A percentile compares a stretch with the other conserved stretches of the same genome.
phyloP scores from a whole-genome alignment of 805 yeast species.

The Ogataea degrootiae region DNA sequence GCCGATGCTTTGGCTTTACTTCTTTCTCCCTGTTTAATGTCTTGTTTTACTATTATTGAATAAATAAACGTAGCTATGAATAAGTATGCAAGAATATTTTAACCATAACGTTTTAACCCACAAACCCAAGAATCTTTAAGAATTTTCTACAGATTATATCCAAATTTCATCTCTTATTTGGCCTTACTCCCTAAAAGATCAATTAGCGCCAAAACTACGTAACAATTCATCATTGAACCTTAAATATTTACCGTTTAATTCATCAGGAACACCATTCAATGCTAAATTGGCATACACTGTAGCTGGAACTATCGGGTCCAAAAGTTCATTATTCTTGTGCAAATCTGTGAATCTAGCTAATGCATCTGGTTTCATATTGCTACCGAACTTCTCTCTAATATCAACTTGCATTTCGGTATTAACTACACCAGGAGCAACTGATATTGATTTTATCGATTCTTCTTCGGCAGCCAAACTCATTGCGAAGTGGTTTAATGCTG shows the following conservation, averaged over 20 bases:
- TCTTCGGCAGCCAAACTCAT: slow-evolving; percentile 66
- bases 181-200: not conserved
- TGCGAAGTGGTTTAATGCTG: slow-evolving; percentile 80
- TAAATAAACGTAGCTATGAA: too few relatives aligned
- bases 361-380: slow-evolving; percentile 56
- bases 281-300: slow-evolving; percentile 63
- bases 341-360: slow-evolving; percentile 61
- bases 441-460: slow-evolving; percentile 47
- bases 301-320: slow-evolving; percentile 72
- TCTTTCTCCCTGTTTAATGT: too few relatives aligned
- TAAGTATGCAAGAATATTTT: too few relatives aligned
- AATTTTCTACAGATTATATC: too few relatives aligned
- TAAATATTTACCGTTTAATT: slow-evolving; percentile 62
- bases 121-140: too few relatives aligned
- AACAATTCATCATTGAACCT: slow-evolving; percentile 49
- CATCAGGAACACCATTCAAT: slow-evolving; percentile 48
- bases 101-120: too few relatives aligned
- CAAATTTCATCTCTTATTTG: too few relatives aligned
- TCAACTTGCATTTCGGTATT: slow-evolving; percentile 84
- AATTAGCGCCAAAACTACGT: slow-evolving; percentile 2
- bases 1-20: too few relatives aligned
- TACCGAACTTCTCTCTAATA: slow-evolving; percentile 62
- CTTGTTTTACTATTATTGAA: too few relatives aligned
- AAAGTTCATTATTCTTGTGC: slow-evolving; percentile 50
- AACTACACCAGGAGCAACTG: slow-evolving; percentile 94